These are phyloP conservation scores for Conoideocrella luteorostrata DNA, from an alignment of 2,329 filamentous ascomycete genomes.

Conservation along the genomic window DNA sequence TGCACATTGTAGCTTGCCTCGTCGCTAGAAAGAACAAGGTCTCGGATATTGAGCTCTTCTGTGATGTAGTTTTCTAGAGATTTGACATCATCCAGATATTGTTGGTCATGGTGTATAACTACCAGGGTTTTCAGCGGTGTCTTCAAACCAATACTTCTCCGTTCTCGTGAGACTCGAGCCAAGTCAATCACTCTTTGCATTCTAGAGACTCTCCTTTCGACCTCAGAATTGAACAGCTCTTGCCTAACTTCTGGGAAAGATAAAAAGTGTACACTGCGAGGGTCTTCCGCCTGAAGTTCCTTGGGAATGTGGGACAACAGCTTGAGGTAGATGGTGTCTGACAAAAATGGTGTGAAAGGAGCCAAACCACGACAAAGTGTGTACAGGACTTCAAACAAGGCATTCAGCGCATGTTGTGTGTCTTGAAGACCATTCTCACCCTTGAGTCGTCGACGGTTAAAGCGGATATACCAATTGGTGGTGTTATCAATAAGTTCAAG, in stretches of 20 bases:
- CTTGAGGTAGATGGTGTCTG: slow-evolving; percentile 86
- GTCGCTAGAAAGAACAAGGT: slow-evolving; percentile 76
- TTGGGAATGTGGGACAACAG: slow-evolving; percentile 77
- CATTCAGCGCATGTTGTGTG: slow-evolving; percentile 85
- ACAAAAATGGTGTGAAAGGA: slow-evolving; percentile 92
- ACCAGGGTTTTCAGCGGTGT: slow-evolving; percentile 84
- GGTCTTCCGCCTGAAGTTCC: slow-evolving; percentile 60
- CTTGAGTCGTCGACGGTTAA: slow-evolving; percentile 87
- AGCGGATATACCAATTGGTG: slow-evolving; percentile 98
- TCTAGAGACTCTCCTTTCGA: slow-evolving; percentile 78
- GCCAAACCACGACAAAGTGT: slow-evolving; percentile 83
- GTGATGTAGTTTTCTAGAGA: slow-evolving; percentile 82
- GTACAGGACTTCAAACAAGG: slow-evolving; percentile 87
- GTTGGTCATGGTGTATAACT: slow-evolving; percentile 75
- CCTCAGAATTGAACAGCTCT: slow-evolving; percentile 78
- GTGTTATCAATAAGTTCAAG: slow-evolving; percentile 84
- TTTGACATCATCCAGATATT: slow-evolving; percentile 81
- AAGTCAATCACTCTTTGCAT: slow-evolving; percentile 98
- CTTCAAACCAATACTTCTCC: slow-evolving; percentile 78
- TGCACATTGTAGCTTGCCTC: slow-evolving; percentile 89
- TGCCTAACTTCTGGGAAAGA: slow-evolving; percentile 81
- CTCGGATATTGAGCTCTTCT: slow-evolving; percentile 86
- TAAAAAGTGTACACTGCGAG: slow-evolving; percentile 87
- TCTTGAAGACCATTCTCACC: slow-evolving; percentile 81
- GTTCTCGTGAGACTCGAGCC: slow-evolving; percentile 77